A percentile compares a stretch with the other conserved stretches of the same genome.
phyloP scores from a whole-genome alignment of 169 alveolate species.

The Amoebophrya sp. region DNA sequence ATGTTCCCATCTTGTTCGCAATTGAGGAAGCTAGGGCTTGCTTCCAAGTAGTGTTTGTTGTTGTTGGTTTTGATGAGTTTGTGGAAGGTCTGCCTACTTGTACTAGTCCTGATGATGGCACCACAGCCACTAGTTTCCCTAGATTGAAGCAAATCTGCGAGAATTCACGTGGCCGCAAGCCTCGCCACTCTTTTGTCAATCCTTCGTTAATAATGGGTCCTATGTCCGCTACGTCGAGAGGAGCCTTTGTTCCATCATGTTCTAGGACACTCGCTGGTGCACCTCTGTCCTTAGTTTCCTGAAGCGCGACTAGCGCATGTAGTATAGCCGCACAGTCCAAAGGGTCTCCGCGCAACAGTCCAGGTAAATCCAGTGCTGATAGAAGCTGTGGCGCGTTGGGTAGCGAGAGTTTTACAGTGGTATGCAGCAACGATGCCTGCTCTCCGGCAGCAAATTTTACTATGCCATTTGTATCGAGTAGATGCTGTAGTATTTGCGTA shows the following conservation, averaged over 20 bases:
- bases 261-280: too few species aligned
- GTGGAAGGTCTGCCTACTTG: not conserved
- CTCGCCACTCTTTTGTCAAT: too few species aligned
- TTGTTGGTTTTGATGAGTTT: too few species aligned
- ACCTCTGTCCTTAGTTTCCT: too few species aligned
- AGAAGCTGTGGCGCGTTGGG: not conserved
- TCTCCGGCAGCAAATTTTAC: not conserved
- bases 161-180: not conserved
- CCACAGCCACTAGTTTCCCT: not conserved
- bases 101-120: not conserved
- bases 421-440: not conserved
- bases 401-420: not conserved
- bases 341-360: not conserved
- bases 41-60: too few species aligned
- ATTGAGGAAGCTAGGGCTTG: too few species aligned
- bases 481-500: not conserved
- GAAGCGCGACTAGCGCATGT: not conserved
- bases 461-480: not conserved
- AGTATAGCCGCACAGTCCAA: not conserved
- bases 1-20: too few species aligned
- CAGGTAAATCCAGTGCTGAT: not conserved
- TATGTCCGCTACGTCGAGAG: too few species aligned
- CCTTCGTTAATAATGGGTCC: too few species aligned
- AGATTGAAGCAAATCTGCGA: not conserved
- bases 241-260: too few species aligned